Evolutionary conservation across 257 asterid genomes (phyloP).

Genomic region (Jasminum sambac): DNA sequence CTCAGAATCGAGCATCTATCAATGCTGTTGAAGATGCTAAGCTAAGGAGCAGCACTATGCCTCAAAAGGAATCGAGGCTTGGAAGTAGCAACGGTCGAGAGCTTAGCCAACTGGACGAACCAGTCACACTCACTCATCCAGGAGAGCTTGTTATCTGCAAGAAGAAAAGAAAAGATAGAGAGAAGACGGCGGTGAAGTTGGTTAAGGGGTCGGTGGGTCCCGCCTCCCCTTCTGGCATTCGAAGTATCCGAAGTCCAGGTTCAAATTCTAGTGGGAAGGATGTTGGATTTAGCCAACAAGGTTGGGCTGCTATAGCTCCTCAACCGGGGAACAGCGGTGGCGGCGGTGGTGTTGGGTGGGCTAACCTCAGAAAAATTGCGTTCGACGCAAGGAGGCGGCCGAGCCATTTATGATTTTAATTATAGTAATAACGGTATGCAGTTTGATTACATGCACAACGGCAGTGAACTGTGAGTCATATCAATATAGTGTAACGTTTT

Average conservation of each 20-base stretch:
- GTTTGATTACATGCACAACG: not conserved
- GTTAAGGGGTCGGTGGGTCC: constrained; percentile 68
- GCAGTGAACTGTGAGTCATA: not conserved
- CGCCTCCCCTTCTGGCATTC: constrained; percentile 64
- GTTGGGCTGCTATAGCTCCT: constrained; percentile 57
- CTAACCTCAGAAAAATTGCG: constrained; percentile 90
- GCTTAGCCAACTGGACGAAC: constrained; percentile 47
- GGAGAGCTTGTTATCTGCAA: constrained; percentile 93
- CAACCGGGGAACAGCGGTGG: constrained; percentile 60
- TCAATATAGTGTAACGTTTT: not conserved
- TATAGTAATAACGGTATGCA: not conserved
- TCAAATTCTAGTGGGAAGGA: constrained; percentile 48
- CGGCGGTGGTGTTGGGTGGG: constrained; percentile 78
- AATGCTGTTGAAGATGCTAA: constrained; percentile 49
- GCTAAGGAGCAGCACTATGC: constrained; percentile 30
- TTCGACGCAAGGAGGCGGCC: constrained; percentile 91
- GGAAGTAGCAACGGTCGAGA: constrained; percentile 51
- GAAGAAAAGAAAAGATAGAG: constrained; percentile 92
- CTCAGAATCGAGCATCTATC: constrained; percentile 52
- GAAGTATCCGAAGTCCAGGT: constrained; percentile 61
- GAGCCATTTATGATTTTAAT: constrained; percentile 58
- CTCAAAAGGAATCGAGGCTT: constrained; percentile 54
- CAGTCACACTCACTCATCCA: constrained; percentile 72
- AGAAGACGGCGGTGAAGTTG: constrained; percentile 51
- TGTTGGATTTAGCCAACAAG: constrained; percentile 49